Evolutionary conservation across 495 filamentous ascomycete species (phyloP).

Genomic region (Podospora australis): DNA sequence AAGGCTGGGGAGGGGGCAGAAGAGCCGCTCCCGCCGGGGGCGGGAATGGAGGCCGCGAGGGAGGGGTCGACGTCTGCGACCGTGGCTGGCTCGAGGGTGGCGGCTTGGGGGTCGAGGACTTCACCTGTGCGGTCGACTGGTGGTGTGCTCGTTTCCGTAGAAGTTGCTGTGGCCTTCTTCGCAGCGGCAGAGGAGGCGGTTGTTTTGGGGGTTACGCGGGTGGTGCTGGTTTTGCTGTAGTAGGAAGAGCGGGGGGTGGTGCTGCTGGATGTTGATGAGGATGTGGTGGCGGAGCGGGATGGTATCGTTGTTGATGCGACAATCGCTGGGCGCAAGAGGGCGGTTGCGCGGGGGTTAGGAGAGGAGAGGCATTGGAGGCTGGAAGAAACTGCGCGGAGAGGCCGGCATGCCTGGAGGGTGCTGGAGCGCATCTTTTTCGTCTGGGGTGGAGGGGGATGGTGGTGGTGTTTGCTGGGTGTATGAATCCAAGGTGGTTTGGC

Average conservation of each 20-base stretch:
- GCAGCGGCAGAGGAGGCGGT: background rate
- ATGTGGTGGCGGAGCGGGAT: constrained; percentile 4
- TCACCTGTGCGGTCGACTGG: constrained; percentile 1
- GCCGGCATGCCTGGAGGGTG: constrained; percentile 19
- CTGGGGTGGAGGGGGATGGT: background rate
- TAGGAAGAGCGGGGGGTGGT: constrained; percentile 3
- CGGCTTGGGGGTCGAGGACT: background rate
- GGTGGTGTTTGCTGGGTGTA: background rate
- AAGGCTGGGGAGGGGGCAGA: constrained; percentile 5
- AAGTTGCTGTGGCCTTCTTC: no score
- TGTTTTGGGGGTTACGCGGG: background rate
- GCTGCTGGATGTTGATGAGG: constrained; percentile 6
- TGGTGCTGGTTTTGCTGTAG: constrained; percentile 2
- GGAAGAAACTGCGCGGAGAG: constrained; percentile 11
- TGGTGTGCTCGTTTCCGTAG: background rate
- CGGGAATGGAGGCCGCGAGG: constrained; percentile 18
- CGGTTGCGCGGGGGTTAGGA: background rate
- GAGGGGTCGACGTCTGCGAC: constrained; percentile 24
- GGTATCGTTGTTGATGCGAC: constrained; percentile 1
- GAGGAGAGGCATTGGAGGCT: constrained; percentile 3
- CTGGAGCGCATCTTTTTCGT: constrained; percentile 20
- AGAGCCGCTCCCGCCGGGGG: constrained; percentile 2
- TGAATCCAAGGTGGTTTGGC: background rate
- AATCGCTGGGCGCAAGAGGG: background rate
- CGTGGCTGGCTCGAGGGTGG: constrained; percentile 28